Evolutionary conservation across 169 alveolate species (phyloP).

Genomic region (Plasmodium reichenowi): DNA sequence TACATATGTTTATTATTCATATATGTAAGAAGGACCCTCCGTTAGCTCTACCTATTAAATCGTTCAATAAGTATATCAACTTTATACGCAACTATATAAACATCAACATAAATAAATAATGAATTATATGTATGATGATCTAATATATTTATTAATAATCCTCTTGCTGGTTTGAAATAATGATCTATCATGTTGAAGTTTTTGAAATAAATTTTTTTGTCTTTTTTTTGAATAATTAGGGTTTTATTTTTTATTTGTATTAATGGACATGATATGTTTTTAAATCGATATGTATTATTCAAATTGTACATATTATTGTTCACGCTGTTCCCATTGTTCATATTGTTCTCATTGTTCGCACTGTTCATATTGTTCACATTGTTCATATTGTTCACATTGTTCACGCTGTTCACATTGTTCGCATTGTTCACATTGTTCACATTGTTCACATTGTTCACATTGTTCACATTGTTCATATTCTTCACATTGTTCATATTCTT

Average conservation of each 20-base stretch:
- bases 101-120: conserved; percentile 45
- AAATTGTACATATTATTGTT: not conserved
- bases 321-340: not conserved
- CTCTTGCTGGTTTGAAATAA: conserved; percentile 53
- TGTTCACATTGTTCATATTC: not conserved
- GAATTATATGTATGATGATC: conserved; percentile 21
- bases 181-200: conserved; percentile 54
- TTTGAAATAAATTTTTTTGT: conserved; percentile 49
- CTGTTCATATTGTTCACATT: not conserved
- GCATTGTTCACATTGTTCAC: not conserved
- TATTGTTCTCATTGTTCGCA: not conserved
- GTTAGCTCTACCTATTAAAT: not conserved
- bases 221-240: conserved; percentile 68
- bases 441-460: not conserved
- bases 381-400: not conserved
- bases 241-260: conserved; percentile 75
- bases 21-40: not conserved
- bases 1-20: not conserved
- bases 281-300: conserved; percentile 33
- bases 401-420: not conserved
- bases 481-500: not conserved
- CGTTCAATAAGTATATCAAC: conserved; percentile 63
- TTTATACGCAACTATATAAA: conserved; percentile 63
- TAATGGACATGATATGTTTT: conserved; percentile 45
- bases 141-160: conserved; percentile 49